Evolutionary conservation across 2,329 filamentous ascomycete species (phyloP).

Genomic region (Alternaria triticimaculans): DNA sequence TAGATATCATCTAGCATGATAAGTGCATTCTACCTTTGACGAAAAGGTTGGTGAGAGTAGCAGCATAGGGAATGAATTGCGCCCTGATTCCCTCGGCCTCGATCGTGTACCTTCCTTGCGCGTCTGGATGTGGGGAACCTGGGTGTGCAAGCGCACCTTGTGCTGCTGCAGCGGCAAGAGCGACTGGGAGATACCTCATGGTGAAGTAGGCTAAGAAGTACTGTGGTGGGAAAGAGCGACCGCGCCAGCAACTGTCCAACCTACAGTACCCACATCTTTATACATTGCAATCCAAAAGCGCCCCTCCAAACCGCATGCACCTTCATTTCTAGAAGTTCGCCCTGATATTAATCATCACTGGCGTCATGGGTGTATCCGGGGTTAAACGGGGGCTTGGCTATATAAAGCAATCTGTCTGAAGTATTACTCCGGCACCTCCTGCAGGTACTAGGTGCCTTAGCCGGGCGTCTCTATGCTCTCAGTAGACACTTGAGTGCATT

Average conservation of each 20-base stretch:
- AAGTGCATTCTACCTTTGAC: constrained; percentile 32
- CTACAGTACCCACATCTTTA: constrained; percentile 12
- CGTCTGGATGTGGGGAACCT: constrained; percentile 29
- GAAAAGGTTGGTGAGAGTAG: constrained; percentile 44
- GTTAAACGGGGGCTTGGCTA: constrained; percentile 24
- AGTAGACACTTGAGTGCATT: constrained; percentile 3
- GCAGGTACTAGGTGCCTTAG: constrained; percentile 9
- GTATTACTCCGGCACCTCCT: constrained; percentile 12
- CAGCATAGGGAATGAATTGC: constrained; percentile 46
- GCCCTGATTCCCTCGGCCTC: constrained; percentile 41
- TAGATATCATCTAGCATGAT: background rate
- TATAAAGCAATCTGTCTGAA: constrained; percentile 28
- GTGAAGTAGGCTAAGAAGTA: background rate
- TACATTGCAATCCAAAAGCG: constrained; percentile 6
- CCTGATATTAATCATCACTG: constrained; percentile 16
- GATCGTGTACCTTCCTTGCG: constrained; percentile 38
- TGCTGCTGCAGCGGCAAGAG: constrained; percentile 26
- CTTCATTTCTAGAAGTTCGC: constrained; percentile 13
- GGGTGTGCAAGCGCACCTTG: constrained; percentile 14
- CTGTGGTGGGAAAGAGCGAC: constrained; percentile 5
- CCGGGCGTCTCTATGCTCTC: background rate
- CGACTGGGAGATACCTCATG: constrained; percentile 31
- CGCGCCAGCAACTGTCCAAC: constrained; percentile 1
- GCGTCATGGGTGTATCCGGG: constrained; percentile 14
- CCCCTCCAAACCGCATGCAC: constrained; percentile 4